Percentiles rank a stretch among this genome's conserved stretches.
These are phyloP conservation scores for Acacia acuminata DNA, from an alignment of 306 rosid genomes.

Conservation along the genomic window DNA sequence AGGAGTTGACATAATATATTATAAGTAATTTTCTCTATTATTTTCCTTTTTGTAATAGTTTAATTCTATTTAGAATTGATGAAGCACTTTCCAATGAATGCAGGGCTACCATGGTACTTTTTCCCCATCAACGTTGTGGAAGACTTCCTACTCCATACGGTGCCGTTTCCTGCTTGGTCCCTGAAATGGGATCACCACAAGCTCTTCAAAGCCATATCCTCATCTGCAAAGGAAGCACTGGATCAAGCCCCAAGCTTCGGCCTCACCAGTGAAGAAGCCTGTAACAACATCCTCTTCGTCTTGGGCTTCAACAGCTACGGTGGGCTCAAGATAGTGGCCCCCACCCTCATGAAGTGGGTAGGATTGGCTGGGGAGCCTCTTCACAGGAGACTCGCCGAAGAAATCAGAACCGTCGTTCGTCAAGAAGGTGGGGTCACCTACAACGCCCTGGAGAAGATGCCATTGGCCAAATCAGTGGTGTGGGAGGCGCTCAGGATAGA, in stretches of 20 bases:
- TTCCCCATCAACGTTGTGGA: not conserved
- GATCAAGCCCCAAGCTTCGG: not conserved
- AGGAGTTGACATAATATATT: too few relatives aligned
- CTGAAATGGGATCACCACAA: not conserved
- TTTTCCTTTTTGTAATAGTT: not conserved
- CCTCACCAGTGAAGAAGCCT: not conserved
- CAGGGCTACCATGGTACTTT: conserved; percentile 5
- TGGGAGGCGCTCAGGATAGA: conserved; percentile 67
- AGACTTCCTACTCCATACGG: conserved; percentile 1
- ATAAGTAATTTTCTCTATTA: too few relatives aligned
- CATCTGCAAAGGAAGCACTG: not conserved
- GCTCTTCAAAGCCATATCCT: not conserved
- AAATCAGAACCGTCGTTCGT: conserved; percentile 51
- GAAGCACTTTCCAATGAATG: not conserved
- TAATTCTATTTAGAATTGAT: not conserved
- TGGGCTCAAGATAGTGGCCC: conserved; percentile 19
- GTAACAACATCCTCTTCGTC: not conserved
- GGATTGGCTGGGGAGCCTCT: conserved; percentile 51
- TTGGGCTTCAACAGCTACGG: conserved; percentile 1
- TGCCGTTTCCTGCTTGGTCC: not conserved
- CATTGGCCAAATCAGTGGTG: conserved; percentile 61
- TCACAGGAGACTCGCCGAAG: conserved; percentile 50
- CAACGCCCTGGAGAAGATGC: conserved; percentile 48
- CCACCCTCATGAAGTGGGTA: conserved; percentile 14
- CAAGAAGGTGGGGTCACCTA: conserved; percentile 46